phyloP scores from a whole-genome alignment of 140 eudicot species.

The Flaveria floridana region DNA sequence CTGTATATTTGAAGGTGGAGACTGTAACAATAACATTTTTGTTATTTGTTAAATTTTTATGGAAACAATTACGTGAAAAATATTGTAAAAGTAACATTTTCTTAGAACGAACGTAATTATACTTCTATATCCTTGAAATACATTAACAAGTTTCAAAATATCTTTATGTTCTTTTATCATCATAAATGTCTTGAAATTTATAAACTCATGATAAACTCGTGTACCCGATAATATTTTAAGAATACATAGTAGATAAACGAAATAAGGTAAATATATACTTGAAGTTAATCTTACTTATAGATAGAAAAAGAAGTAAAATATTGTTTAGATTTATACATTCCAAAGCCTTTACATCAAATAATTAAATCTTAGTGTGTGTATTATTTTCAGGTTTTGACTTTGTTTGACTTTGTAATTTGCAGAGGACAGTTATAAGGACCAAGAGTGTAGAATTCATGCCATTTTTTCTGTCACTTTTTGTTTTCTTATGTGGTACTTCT shows the following conservation, averaged over 20 bases:
- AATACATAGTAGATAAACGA: background rate
- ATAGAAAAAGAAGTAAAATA: background rate
- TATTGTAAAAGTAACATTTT: too few relatives aligned
- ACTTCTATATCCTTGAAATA: too few relatives aligned
- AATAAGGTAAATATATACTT: background rate
- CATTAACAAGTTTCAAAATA: too few relatives aligned
- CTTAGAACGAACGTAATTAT: too few relatives aligned
- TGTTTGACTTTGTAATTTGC: slow-evolving; percentile 9
- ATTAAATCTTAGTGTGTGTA: too few relatives aligned
- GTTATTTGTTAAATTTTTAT: too few relatives aligned
- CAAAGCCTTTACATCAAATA: background rate
- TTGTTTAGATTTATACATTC: background rate
- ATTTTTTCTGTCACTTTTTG: slow-evolving; percentile 69
- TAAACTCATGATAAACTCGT: background rate
- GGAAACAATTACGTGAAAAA: too few relatives aligned
- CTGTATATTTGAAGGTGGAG: too few relatives aligned
- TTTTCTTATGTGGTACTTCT: slow-evolving; percentile 80
- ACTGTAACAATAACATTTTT: too few relatives aligned
- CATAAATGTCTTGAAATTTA: background rate
- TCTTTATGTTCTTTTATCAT: background rate
- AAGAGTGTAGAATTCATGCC: slow-evolving; percentile 97
- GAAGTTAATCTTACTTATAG: background rate
- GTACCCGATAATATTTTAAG: background rate
- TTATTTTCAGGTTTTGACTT: background rate
- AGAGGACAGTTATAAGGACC: slow-evolving; percentile 77